Evolutionary conservation across 2,329 filamentous ascomycete species (phyloP).

Genomic region (Orbilia ellipsospora): DNA sequence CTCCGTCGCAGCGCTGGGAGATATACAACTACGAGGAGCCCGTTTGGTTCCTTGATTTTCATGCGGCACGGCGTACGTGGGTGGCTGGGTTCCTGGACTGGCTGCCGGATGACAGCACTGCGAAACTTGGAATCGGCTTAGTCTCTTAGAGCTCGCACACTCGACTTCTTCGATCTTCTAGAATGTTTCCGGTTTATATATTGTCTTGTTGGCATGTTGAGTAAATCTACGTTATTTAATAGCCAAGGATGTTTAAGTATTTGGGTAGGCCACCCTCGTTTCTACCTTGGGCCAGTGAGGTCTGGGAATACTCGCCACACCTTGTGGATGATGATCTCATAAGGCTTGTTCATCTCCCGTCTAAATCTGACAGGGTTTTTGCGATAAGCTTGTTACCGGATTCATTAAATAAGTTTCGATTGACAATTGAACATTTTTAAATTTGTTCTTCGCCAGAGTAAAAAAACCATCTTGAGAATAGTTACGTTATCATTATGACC

Average conservation of each 20-base stretch:
- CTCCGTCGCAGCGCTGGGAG: background rate
- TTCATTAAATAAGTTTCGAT: too few species aligned
- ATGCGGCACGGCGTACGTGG: conserved; percentile 31
- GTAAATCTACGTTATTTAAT: too few species aligned
- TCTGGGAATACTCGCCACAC: background rate
- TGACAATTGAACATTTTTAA: background rate
- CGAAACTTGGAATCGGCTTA: conserved; percentile 16
- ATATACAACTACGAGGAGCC: background rate
- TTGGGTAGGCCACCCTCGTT: too few species aligned
- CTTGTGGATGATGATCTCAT: conserved; percentile 26
- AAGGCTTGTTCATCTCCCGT: conserved; percentile 41
- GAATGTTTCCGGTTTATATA: conserved; percentile 27
- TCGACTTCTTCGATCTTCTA: conserved; percentile 10
- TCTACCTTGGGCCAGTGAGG: too few species aligned
- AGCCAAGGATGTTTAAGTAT: too few species aligned
- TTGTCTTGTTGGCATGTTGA: too few species aligned
- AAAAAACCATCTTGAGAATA: background rate
- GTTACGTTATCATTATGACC: too few species aligned
- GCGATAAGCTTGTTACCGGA: background rate
- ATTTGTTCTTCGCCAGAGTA: background rate
- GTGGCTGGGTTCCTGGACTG: conserved; percentile 34
- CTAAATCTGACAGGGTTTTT: too few species aligned
- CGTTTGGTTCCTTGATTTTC: conserved; percentile 36
- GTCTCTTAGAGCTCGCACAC: background rate
- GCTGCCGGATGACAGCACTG: conserved; percentile 40